Conservation (phyloP, 805 yeast species). For the Candida ovalis region DNA sequence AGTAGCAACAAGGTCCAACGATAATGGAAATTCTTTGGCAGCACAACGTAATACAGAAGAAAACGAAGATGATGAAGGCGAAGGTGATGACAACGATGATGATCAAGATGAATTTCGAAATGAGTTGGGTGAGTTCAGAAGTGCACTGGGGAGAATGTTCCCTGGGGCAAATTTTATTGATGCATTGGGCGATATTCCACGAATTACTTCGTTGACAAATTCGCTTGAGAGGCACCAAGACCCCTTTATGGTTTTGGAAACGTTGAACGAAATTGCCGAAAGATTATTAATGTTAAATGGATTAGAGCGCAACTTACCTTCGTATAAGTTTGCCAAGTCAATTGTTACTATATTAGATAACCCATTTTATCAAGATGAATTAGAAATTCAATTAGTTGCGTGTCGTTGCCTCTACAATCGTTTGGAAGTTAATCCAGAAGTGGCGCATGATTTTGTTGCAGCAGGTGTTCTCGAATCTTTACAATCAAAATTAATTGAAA, state of each 20-base stretch:
- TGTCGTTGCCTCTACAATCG: conserved; percentile 82
- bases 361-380: conserved; percentile 54
- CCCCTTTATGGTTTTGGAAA: conserved; percentile 58
- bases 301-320: conserved; percentile 63
- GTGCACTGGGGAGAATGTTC: conserved; percentile 25
- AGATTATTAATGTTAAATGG: conserved; percentile 62
- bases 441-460: conserved; percentile 56
- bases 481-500: conserved; percentile 62
- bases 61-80: conserved; percentile 23
- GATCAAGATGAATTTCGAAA: conserved; percentile 7
- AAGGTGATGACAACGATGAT: conserved; percentile 19
- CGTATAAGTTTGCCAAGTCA: conserved; percentile 48
- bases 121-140: conserved; percentile 20
- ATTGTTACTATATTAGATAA: conserved; percentile 57
- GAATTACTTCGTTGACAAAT: conserved; percentile 30
- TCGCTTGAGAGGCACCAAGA: conserved; percentile 46
- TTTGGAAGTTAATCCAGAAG: conserved; percentile 68
- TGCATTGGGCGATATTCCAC: conserved; percentile 19
- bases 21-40: too few relatives aligned
- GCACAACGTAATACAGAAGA: conserved; percentile 13
- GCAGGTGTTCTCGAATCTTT: conserved; percentile 66
- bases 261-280: conserved; percentile 62
- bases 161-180: conserved; percentile 29
- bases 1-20: conserved; percentile 2
- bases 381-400: conserved; percentile 79